Conservation (phyloP, 2,329 filamentous ascomycete genomes). For the Cladosporium sp. region DNA sequence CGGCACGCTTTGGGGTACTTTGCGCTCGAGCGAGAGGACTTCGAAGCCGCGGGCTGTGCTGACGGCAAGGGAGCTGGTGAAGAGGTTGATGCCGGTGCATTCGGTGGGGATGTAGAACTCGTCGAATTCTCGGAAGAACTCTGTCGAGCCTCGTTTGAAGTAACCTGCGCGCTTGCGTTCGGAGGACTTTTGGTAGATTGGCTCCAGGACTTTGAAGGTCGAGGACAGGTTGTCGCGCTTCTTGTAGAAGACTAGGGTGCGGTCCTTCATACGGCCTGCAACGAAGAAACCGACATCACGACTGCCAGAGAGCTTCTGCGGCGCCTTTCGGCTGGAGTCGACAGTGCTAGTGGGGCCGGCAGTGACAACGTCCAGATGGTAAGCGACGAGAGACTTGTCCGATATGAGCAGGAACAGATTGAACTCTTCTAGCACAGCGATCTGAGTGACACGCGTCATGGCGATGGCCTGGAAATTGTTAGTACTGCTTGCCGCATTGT, state of each 20-base stretch:
- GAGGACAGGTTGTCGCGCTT: slow-evolving; percentile 85
- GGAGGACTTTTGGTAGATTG: slow-evolving; percentile 88
- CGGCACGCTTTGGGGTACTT: slow-evolving; percentile 90
- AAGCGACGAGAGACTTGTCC: slow-evolving; percentile 88
- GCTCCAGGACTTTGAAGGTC: slow-evolving; percentile 93
- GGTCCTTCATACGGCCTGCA: slow-evolving; percentile 94
- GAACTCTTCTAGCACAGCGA: slow-evolving; percentile 94
- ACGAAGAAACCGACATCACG: slow-evolving; percentile 97
- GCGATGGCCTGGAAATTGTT: slow-evolving; percentile 66
- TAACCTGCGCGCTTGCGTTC: slow-evolving; percentile 73
- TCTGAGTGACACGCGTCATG: slow-evolving; percentile 78
- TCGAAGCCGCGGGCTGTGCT: slow-evolving; percentile 91
- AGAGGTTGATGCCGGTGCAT: slow-evolving; percentile 92
- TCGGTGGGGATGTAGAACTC: slow-evolving; percentile 98
- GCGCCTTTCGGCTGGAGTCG: slow-evolving; percentile 80
- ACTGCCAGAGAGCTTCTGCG: slow-evolving; percentile 81
- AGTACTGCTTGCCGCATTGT: background rate
- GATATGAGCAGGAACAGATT: slow-evolving; percentile 88
- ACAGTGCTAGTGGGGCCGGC: slow-evolving; percentile 42
- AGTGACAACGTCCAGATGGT: slow-evolving; percentile 83
- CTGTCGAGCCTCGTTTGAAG: slow-evolving; percentile 73
- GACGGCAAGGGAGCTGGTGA: slow-evolving; percentile 91
- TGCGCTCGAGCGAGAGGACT: slow-evolving; percentile 95
- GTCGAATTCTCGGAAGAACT: slow-evolving; percentile 97
- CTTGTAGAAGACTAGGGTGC: slow-evolving; percentile 94